Evolutionary conservation across 2,329 filamentous ascomycete species (phyloP).

Genomic region (Claviceps pusilla): DNA sequence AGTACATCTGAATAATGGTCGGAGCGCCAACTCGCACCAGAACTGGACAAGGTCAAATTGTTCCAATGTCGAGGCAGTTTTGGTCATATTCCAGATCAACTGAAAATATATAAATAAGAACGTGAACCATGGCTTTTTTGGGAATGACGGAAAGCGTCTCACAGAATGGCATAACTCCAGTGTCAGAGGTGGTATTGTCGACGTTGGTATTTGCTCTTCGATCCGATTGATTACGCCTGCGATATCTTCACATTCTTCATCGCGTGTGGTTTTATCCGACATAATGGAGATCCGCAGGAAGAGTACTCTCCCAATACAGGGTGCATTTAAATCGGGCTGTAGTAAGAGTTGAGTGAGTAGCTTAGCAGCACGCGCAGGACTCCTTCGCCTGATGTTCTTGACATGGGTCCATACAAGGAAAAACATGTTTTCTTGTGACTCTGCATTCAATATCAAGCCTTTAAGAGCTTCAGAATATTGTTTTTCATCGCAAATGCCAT

Average conservation of each 20-base stretch:
- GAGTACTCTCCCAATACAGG: constrained; percentile 55
- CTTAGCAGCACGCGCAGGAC: constrained; percentile 29
- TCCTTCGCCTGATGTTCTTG: constrained; percentile 44
- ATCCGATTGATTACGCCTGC: constrained; percentile 20
- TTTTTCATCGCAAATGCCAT: constrained; percentile 20
- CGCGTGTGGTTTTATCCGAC: constrained; percentile 28
- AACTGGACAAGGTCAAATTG: constrained; percentile 40
- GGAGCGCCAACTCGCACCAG: constrained; percentile 60
- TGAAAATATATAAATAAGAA: constrained; percentile 20
- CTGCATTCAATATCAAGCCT: constrained; percentile 44
- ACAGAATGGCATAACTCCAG: constrained; percentile 56
- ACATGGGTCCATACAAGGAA: constrained; percentile 53
- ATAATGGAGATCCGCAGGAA: constrained; percentile 55
- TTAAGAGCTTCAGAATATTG: constrained; percentile 39
- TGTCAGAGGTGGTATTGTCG: constrained; percentile 39
- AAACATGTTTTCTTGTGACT: constrained; percentile 49
- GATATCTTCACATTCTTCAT: constrained; percentile 11
- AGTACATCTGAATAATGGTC: constrained; percentile 49
- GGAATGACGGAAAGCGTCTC: constrained; percentile 12
- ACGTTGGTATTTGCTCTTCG: constrained; percentile 24
- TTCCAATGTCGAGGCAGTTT: constrained; percentile 37
- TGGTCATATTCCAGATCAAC: constrained; percentile 72
- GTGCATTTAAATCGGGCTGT: constrained; percentile 35
- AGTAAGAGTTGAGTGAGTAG: constrained; percentile 50
- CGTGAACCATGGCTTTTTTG: neutral